A percentile compares a stretch with the other conserved stretches of the same genome.
phyloP scores from a whole-genome alignment of 495 filamentous ascomycete genomes.

The Ascobolus immersus region DNA sequence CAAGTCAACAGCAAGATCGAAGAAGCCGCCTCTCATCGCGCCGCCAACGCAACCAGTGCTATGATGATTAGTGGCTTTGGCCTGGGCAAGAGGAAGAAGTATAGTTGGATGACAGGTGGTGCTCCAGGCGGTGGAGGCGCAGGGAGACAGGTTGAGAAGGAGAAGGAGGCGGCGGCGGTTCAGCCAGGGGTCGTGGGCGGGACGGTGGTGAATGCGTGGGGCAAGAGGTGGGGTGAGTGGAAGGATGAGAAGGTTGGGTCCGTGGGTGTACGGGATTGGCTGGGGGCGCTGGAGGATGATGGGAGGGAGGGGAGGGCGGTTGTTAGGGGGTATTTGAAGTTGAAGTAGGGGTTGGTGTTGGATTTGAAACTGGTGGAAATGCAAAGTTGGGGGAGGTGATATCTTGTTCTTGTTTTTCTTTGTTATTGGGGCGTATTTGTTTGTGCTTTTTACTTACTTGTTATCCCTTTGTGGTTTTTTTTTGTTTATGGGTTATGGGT shows the following conservation, averaged over 20 bases:
- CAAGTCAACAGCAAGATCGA: constrained; percentile 25
- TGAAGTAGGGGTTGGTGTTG: constrained; percentile 23
- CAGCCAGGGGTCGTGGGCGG: neutral
- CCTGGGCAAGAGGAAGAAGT: constrained; percentile 31
- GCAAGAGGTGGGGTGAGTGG: constrained; percentile 30
- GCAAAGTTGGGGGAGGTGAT: too few species aligned
- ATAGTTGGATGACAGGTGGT: constrained; percentile 30
- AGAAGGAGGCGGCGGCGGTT: constrained; percentile 5
- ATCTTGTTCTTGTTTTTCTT: too few species aligned
- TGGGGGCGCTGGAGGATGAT: constrained; percentile 36
- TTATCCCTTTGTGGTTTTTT: too few species aligned
- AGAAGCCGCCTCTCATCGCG: constrained; percentile 28
- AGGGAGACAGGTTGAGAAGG: neutral
- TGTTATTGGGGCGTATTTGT: too few species aligned
- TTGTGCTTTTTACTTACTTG: too few species aligned
- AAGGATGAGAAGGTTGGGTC: constrained; percentile 36
- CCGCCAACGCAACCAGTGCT: constrained; percentile 29
- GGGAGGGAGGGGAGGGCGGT: constrained; percentile 28
- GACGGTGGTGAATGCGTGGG: constrained; percentile 1
- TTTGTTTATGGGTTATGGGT: too few species aligned
- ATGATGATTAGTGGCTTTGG: constrained; percentile 26
- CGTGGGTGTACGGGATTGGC: constrained; percentile 46
- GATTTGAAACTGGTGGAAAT: too few species aligned
- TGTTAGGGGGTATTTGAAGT: constrained; percentile 26
- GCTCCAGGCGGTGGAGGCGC: constrained; percentile 21